Base-by-base conservation (phyloP, 176 grass and related monocot species). In the Eleusine coracana region DNA sequence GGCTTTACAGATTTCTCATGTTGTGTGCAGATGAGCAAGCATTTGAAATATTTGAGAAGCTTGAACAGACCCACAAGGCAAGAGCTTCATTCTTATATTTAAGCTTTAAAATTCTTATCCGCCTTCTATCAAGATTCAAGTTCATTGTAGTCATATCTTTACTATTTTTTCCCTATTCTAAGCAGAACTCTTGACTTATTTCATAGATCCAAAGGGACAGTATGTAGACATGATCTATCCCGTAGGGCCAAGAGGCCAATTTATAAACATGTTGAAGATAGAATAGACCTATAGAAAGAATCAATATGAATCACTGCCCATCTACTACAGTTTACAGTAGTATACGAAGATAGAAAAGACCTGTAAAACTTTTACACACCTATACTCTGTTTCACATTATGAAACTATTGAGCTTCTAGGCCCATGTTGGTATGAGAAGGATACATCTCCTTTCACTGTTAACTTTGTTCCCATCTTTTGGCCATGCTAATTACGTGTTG, bases 31-130 rank as follows among this genome's bases (percentile, higher is more conserved):
- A 42, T 78, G 72, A 66, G 3, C 28, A 77, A 51, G 41, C 65
- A 42, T 82, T 89, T 77, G 78, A 89, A 60, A 11, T 25, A 29
- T 86, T 86, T 18, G 88, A 86, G 66, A 89, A 89, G 71, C 82
- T 89, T 55, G 87, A 89, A 89, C 51, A 76, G 21, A 66, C 55
- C 10, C 66, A 86, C 7, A 86, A 86, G 83, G 88, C 48, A 89
- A 78, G 73, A 62, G 2, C 67, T 31, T 62, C 42, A 58, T 11
- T 40, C 41, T 77, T 21, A 11, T 65, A 0, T 62, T 46, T 23
- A 12, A 28, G 2, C 48, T 76, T 71, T 64, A 8, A 84, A 41
- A 52, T 76, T 76, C 6, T 55, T 58, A 39, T 80, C 44, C 56
- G 20, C 21, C 16, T 21, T 21, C 7, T 65, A 55, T 42, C 62